Conservation (phyloP, 2,329 filamentous ascomycete genomes). For the Whalleya microplaca region DNA sequence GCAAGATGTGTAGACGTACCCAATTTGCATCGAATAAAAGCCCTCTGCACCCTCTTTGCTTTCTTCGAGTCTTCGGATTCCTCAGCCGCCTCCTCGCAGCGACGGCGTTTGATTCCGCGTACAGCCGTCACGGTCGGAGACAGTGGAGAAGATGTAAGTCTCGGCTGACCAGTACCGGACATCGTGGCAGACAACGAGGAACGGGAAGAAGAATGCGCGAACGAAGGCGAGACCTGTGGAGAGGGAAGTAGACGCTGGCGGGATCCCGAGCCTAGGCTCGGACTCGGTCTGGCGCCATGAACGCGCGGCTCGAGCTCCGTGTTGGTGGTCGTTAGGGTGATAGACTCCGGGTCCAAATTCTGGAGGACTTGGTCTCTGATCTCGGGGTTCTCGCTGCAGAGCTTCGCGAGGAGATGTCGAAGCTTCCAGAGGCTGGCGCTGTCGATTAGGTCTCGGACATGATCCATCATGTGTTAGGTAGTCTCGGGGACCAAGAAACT, state of each 20-base stretch:
- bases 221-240: no score
- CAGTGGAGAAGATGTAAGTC: background rate
- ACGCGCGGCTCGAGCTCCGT: no score
- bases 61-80: background rate
- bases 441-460: background rate
- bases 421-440: background rate
- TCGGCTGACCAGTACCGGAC: background rate
- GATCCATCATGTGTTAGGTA: background rate
- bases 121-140: no score
- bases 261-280: background rate
- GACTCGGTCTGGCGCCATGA: background rate
- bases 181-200: background rate
- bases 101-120: conserved; percentile 13
- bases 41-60: background rate
- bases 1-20: no score
- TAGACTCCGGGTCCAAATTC: background rate
- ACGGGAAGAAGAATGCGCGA: no score
- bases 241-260: no score
- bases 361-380: background rate
- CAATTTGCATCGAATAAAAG: background rate
- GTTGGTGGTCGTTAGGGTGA: no score
- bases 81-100: conserved; percentile 34
- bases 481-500: no score
- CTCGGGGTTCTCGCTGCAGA: background rate
- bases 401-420: background rate